These are phyloP conservation scores for Drosera spatulata DNA, from an alignment of 179 eudicot species.

Conservation along the genomic window DNA sequence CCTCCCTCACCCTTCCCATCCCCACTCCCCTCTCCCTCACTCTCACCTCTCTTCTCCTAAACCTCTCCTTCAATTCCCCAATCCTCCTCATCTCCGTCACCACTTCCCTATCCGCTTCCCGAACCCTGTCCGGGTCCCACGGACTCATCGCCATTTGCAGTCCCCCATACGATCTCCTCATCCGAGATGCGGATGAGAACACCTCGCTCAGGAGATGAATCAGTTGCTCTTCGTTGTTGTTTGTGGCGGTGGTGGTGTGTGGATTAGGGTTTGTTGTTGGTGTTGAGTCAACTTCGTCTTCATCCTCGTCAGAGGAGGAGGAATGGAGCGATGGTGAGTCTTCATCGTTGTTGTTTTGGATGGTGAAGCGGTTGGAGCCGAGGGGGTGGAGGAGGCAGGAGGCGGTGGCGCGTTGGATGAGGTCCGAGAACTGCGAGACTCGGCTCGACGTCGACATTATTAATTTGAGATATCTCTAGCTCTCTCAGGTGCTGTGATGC, in stretches of 20 bases:
- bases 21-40: constrained; percentile 9
- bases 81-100: constrained; percentile 79
- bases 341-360: no score
- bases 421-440: constrained; percentile 80
- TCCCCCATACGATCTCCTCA: constrained; percentile 75
- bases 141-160: constrained; percentile 84
- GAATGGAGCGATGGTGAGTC: constrained; percentile 1
- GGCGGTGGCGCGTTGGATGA: constrained; percentile 89
- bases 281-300: constrained; percentile 13
- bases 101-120: constrained; percentile 76
- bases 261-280: no score
- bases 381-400: constrained; percentile 78
- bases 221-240: constrained; percentile 3
- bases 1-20: constrained; percentile 48
- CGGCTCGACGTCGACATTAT: constrained; percentile 17
- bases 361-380: constrained; percentile 12
- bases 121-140: constrained; percentile 83
- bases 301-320: constrained; percentile 16
- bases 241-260: no score
- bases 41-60: constrained; percentile 22
- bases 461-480: no score
- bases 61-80: constrained; percentile 74
- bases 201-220: constrained; percentile 46
- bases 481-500: no score
- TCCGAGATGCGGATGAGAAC: constrained; percentile 54